Conservation (phyloP, 495 filamentous ascomycete species). For the Hypomontagnella monticulosa region DNA sequence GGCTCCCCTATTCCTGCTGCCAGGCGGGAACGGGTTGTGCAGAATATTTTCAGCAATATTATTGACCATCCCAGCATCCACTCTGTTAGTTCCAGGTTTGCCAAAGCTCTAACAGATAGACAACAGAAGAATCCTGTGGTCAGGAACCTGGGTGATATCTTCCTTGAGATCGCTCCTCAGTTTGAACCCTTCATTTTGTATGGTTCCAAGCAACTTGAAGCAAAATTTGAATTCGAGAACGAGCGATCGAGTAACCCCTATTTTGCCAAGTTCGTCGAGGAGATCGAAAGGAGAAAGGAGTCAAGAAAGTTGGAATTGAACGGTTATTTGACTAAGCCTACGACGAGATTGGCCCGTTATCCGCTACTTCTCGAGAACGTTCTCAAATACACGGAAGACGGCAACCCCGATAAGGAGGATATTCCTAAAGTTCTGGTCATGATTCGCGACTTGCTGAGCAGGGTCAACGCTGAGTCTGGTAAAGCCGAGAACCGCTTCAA, state of each 20-base stretch:
- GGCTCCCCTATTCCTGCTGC: slow-evolving; percentile 89
- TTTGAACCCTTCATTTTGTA: slow-evolving; percentile 98
- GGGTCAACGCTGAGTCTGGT: slow-evolving; percentile 93
- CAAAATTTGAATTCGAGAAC: slow-evolving; percentile 97
- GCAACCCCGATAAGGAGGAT: slow-evolving; percentile 87
- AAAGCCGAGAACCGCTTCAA: slow-evolving; percentile 99
- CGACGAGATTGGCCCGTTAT: slow-evolving; percentile 93
- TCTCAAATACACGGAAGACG: slow-evolving; percentile 84
- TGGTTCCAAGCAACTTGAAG: slow-evolving; percentile 94
- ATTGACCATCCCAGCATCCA: slow-evolving; percentile 83
- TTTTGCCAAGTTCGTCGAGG: slow-evolving; percentile 94
- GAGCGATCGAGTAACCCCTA: slow-evolving; percentile 86
- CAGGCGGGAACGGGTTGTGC: slow-evolving; percentile 87
- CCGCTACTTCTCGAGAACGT: slow-evolving; percentile 94
- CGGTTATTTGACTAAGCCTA: slow-evolving; percentile 98
- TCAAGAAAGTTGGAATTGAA: slow-evolving; percentile 97
- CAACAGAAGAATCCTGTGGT: slow-evolving; percentile 93
- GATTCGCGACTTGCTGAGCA: slow-evolving; percentile 86
- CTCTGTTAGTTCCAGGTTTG: slow-evolving; percentile 85
- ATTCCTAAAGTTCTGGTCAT: slow-evolving; percentile 85
- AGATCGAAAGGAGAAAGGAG: slow-evolving; percentile 95
- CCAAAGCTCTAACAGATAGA: slow-evolving; percentile 84
- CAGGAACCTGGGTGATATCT: slow-evolving; percentile 90
- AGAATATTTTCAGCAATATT: slow-evolving; percentile 94
- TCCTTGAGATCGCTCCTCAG: slow-evolving; percentile 87